Evolutionary conservation across 305 asterid species (phyloP).

Genomic region (Solanum chacoense): DNA sequence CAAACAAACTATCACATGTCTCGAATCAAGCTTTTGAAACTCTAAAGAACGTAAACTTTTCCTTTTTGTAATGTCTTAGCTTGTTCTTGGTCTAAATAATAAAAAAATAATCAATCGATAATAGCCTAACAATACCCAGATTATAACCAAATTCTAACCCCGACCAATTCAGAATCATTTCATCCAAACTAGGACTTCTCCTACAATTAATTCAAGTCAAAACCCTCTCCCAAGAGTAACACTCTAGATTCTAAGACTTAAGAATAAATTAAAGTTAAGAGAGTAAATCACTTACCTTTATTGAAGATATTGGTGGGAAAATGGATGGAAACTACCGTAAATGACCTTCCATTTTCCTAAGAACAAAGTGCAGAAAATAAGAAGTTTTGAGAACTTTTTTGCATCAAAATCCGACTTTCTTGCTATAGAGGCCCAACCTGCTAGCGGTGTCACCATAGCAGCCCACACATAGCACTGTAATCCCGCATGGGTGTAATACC

Average conservation of each 20-base stretch:
- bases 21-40: neutral
- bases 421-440: neutral
- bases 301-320: neutral
- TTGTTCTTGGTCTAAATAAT: too few species aligned
- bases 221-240: neutral
- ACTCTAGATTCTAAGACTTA: neutral
- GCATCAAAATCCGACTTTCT: neutral
- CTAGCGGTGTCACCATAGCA: neutral
- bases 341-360: neutral
- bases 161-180: neutral
- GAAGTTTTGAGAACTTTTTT: neutral
- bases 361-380: neutral
- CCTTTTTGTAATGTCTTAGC: neutral
- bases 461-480: too few species aligned
- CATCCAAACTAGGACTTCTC: neutral
- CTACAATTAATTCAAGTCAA: neutral
- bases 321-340: neutral
- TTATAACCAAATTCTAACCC: neutral
- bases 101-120: neutral
- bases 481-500: neutral
- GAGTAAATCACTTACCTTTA: neutral
- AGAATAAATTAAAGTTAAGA: neutral
- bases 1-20: neutral
- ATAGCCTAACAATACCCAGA: neutral
- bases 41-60: neutral